A percentile compares a stretch with the other conserved stretches of the same genome.
Conservation (phyloP, 2,329 filamentous ascomycete genomes). For the Sporothrix euskadiensis region DNA sequence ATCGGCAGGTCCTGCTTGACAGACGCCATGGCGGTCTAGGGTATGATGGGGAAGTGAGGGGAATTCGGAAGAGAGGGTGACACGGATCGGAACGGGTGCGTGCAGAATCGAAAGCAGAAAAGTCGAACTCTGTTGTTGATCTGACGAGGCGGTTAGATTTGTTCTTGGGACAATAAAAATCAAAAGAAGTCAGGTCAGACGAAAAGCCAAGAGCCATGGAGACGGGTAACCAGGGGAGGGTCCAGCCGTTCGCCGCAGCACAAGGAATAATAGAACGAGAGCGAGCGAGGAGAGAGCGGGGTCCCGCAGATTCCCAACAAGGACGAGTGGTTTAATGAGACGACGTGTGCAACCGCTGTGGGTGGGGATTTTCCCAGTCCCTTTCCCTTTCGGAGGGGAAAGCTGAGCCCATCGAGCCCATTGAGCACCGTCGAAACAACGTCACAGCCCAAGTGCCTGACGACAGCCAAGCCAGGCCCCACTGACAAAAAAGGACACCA, state of each 20-base stretch:
- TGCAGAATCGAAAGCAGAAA: not conserved
- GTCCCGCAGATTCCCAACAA: slow-evolving; percentile 15
- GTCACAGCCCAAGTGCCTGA: slow-evolving; percentile 13
- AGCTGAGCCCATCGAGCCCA: not conserved
- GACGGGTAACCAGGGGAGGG: slow-evolving; percentile 7
- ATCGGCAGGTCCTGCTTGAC: slow-evolving; percentile 30
- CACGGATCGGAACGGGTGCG: not conserved
- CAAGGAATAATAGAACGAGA: not conserved
- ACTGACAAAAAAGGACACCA: not conserved
- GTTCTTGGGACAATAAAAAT: not conserved
- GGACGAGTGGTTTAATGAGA: slow-evolving; percentile 22
- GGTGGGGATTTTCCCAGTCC: not conserved
- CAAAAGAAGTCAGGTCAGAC: not conserved
- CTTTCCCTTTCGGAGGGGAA: not conserved
- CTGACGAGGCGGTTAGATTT: not conserved
- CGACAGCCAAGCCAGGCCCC: not conserved
- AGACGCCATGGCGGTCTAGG: slow-evolving; percentile 18
- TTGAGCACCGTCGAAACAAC: not conserved
- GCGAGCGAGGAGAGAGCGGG: slow-evolving; percentile 5
- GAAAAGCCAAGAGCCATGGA: not conserved
- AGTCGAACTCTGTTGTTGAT: not conserved
- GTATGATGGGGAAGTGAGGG: not conserved
- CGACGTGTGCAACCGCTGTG: slow-evolving; percentile 11
- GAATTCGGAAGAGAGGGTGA: not conserved
- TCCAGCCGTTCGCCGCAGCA: slow-evolving; percentile 1